These are phyloP conservation scores for Tephrocybe sp. DNA, from an alignment of 768 basidiomycete genomes.

Conservation along the genomic window DNA sequence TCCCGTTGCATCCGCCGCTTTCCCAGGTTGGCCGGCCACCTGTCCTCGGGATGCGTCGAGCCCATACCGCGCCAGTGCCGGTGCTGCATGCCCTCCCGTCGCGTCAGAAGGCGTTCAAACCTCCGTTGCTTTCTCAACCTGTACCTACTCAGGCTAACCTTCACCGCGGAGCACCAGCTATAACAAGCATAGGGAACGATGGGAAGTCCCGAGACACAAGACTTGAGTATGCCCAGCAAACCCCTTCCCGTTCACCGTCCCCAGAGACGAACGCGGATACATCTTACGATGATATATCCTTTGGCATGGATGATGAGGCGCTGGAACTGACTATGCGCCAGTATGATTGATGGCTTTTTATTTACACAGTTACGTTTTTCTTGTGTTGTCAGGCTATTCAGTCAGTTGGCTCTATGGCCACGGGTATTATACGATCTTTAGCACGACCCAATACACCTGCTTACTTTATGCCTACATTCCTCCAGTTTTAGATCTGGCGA, in stretches of 20 bases:
- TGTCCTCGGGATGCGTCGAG: constrained; percentile 39
- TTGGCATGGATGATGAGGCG: constrained; percentile 23
- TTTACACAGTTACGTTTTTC: no score
- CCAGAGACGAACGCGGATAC: constrained; percentile 20
- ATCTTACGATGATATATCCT: constrained; percentile 26
- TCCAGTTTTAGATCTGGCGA: no score
- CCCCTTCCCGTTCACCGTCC: neutral
- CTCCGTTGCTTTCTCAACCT: constrained; percentile 30
- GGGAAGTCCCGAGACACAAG: no score
- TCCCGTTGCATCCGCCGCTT: constrained; percentile 7
- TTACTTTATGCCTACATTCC: no score
- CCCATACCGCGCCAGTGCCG: constrained; percentile 21
- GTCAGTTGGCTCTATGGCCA: no score
- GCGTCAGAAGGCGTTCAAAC: constrained; percentile 36
- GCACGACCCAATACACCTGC: no score
- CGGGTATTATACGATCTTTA: no score
- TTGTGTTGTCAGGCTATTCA: no score
- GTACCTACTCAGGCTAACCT: constrained; percentile 1
- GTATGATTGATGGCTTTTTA: constrained; percentile 23
- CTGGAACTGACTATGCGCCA: constrained; percentile 26
- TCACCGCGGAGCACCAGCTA: no score
- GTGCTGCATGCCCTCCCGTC: constrained; percentile 22
- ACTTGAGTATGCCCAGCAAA: no score
- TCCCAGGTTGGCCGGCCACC: constrained; percentile 28
- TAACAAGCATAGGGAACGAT: no score